Evolutionary conservation across 2,329 filamentous ascomycete genomes (phyloP).

Genomic region (Cladophialophora immunda): DNA sequence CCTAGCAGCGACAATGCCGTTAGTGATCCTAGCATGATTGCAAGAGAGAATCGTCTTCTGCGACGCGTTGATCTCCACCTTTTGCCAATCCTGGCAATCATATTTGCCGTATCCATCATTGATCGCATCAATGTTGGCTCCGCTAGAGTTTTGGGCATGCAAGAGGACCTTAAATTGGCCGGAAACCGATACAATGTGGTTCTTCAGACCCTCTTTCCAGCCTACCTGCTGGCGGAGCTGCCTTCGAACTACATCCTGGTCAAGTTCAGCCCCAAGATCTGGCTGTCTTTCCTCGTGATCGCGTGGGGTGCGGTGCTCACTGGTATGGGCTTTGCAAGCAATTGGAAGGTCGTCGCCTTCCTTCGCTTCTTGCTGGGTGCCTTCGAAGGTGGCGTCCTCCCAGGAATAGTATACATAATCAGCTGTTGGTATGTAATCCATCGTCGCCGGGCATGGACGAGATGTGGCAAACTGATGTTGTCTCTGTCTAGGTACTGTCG

Average conservation of each 20-base stretch:
- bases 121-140: conserved; percentile 1
- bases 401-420: conserved; percentile 23
- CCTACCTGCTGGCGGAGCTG: conserved; percentile 3
- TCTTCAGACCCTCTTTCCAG: background rate
- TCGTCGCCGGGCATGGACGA: background rate
- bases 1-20: background rate
- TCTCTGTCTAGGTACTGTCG: conserved; percentile 31
- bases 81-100: conserved; percentile 21
- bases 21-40: background rate
- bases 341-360: conserved; percentile 38
- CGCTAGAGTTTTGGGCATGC: background rate
- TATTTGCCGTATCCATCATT: conserved; percentile 8
- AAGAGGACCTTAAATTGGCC: background rate
- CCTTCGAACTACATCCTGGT: conserved; percentile 55
- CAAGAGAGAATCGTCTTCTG: background rate
- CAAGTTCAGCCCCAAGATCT: conserved; percentile 58
- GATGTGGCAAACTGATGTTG: background rate
- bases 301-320: conserved; percentile 53
- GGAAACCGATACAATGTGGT: background rate
- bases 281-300: conserved; percentile 54
- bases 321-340: conserved; percentile 39
- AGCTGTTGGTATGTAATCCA: conserved; percentile 28
- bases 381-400: conserved; percentile 59
- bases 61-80: background rate
- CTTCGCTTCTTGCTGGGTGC: conserved; percentile 62